A percentile compares a stretch with the other conserved stretches of the same genome.
Evolutionary conservation across 129 eudicot genomes (phyloP).

Genomic region (Logfia minima): DNA sequence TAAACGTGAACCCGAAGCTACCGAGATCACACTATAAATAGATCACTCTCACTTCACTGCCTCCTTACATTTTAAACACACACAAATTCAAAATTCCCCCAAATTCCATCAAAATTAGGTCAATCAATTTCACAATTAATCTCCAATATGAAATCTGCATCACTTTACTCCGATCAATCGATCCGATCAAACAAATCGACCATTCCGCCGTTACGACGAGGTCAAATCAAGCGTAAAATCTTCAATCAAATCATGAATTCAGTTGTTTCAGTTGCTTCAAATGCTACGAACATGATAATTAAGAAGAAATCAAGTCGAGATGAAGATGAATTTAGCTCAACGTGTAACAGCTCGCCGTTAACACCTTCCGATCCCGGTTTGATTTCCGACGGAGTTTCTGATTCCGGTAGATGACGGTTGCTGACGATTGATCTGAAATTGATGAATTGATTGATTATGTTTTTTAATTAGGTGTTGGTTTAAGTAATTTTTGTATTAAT

Average conservation of each 20-base stretch:
- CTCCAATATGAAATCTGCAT: conserved; percentile 6
- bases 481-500: background rate
- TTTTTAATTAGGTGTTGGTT: background rate
- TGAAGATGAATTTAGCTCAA: conserved; percentile 7
- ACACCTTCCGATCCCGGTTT: conserved; percentile 7
- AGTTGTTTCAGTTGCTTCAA: conserved; percentile 17
- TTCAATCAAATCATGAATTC: conserved; percentile 8
- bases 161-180: background rate
- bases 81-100: background rate
- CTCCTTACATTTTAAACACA: background rate
- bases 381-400: conserved; percentile 12
- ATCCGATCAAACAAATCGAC: background rate
- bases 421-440: background rate
- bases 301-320: conserved; percentile 12
- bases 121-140: background rate
- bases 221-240: conserved; percentile 23
- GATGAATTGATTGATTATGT: background rate
- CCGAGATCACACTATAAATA: background rate
- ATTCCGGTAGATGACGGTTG: conserved; percentile 17
- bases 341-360: background rate
- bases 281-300: background rate
- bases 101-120: background rate
- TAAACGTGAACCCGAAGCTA: conserved; percentile 18
- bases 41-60: background rate
- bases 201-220: conserved; percentile 25